Evolutionary conservation across 129 eudicot genomes (phyloP).

Genomic region (Artemisia annua): DNA sequence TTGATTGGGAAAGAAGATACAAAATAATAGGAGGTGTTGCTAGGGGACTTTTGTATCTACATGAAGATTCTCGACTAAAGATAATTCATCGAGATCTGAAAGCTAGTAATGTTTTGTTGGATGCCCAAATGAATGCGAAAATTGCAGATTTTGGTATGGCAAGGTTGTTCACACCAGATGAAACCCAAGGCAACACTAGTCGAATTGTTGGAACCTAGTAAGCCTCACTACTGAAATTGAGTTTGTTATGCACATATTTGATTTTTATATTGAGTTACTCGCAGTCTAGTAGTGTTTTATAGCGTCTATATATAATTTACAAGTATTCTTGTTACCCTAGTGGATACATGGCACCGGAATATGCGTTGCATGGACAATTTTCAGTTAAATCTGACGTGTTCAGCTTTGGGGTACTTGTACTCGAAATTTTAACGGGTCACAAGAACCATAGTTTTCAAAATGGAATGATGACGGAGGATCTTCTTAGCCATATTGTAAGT

Average conservation of each 20-base stretch:
- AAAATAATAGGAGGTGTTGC: slow-evolving; percentile 44
- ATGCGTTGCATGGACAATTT: slow-evolving; percentile 41
- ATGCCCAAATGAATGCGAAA: slow-evolving; percentile 47
- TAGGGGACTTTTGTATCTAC: slow-evolving; percentile 47
- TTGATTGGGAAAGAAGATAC: slow-evolving; percentile 40
- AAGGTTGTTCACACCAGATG: slow-evolving; percentile 39
- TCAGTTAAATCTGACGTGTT: slow-evolving; percentile 48
- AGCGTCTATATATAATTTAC: not conserved
- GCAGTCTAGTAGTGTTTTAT: not conserved
- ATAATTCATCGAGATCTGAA: slow-evolving; percentile 54
- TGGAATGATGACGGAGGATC: slow-evolving; percentile 31
- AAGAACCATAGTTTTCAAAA: slow-evolving; percentile 30
- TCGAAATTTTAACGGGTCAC: slow-evolving; percentile 51
- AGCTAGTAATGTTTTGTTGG: slow-evolving; percentile 49
- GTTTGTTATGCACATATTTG: not conserved
- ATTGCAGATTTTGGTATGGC: slow-evolving; percentile 59
- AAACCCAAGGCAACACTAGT: slow-evolving; percentile 43
- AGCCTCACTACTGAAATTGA: not conserved
- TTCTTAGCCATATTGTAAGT: slow-evolving; percentile 51
- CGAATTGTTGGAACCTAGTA: slow-evolving; percentile 53
- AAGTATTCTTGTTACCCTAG: slow-evolving; percentile 21
- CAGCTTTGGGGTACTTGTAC: slow-evolving; percentile 50
- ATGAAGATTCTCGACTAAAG: slow-evolving; percentile 46
- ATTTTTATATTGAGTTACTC: not conserved
- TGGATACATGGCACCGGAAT: slow-evolving; percentile 66